A percentile compares a stretch with the other conserved stretches of the same genome.
Evolutionary conservation across 2,329 filamentous ascomycete genomes (phyloP).

Genomic region (Microascus cirrosus): DNA sequence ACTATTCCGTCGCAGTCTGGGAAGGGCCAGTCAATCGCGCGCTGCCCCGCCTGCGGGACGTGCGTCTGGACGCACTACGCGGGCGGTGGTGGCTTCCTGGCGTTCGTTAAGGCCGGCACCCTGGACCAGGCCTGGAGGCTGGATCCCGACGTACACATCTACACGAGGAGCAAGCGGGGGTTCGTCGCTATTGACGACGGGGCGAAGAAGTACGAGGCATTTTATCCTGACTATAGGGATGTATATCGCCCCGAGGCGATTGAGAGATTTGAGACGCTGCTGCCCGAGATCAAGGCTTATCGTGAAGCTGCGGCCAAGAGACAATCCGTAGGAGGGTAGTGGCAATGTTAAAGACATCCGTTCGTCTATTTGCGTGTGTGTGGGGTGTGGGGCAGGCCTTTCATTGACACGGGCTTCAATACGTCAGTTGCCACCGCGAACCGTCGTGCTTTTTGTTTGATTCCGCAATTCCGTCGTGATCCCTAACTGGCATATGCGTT

Average conservation of each 20-base stretch:
- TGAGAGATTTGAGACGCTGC: background rate
- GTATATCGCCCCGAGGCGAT: background rate
- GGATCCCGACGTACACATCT: constrained; percentile 34
- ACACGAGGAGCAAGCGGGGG: constrained; percentile 21
- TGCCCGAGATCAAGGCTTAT: too few relatives aligned
- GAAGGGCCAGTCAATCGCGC: constrained; percentile 24
- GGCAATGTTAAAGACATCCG: too few relatives aligned
- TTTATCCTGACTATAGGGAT: background rate
- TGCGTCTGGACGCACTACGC: constrained; percentile 30
- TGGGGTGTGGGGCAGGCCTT: too few relatives aligned
- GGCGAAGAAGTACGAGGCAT: background rate
- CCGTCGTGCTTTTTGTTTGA: too few relatives aligned
- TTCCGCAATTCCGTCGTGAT: too few relatives aligned
- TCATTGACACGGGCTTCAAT: too few relatives aligned
- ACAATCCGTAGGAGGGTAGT: too few relatives aligned
- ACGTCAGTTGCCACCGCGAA: too few relatives aligned
- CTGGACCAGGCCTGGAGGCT: constrained; percentile 25
- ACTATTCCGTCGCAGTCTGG: constrained; percentile 26
- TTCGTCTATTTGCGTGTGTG: too few relatives aligned
- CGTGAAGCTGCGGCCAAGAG: too few relatives aligned
- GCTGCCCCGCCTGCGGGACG: constrained; percentile 28
- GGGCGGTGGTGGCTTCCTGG: constrained; percentile 15
- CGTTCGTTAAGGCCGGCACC: constrained; percentile 31
- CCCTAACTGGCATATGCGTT: too few relatives aligned
- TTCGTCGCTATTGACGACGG: constrained; percentile 14